Evolutionary conservation across 1,284 basidiomycete species (phyloP).

Genomic region (Cryptococcus sp.): DNA sequence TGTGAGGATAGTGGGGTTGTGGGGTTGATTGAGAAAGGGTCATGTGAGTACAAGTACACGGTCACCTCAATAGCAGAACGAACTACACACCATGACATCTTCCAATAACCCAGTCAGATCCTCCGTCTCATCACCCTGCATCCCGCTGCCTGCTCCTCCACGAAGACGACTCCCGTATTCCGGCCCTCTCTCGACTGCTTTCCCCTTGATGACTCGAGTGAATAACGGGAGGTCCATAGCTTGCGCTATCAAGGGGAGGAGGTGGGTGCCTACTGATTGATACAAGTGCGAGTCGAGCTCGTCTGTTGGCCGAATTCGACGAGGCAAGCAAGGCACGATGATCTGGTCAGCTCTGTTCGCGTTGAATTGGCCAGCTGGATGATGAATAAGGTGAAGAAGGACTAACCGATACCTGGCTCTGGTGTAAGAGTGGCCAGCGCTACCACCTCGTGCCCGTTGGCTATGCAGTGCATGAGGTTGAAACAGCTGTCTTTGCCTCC

Average conservation of each 20-base stretch:
- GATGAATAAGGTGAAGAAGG: too few species aligned
- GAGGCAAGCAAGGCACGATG: not conserved
- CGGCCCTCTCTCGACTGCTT: conserved; percentile 73
- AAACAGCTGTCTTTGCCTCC: conserved; percentile 99
- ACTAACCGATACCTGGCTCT: conserved; percentile 75
- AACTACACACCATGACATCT: conserved; percentile 68
- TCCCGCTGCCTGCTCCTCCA: conserved; percentile 56
- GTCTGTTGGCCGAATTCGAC: conserved; percentile 60
- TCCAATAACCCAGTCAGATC: conserved; percentile 80
- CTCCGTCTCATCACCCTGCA: conserved; percentile 89
- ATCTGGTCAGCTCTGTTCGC: not conserved
- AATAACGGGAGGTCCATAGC: conserved; percentile 87
- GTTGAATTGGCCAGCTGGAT: not conserved
- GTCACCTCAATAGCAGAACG: not conserved
- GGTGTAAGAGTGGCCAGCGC: conserved; percentile 89
- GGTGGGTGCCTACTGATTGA: conserved; percentile 96
- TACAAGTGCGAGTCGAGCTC: conserved; percentile 99
- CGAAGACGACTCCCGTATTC: conserved; percentile 72
- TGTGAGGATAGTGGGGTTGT: too few species aligned
- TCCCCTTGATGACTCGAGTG: conserved; percentile 75
- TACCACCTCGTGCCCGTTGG: conserved; percentile 83
- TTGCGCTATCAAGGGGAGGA: conserved; percentile 80
- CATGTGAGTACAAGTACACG: not conserved
- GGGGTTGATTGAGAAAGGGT: too few species aligned
- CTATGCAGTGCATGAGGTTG: conserved; percentile 85